Evolutionary conservation across 306 rosid species (phyloP).

Genomic region (Rosa persica): DNA sequence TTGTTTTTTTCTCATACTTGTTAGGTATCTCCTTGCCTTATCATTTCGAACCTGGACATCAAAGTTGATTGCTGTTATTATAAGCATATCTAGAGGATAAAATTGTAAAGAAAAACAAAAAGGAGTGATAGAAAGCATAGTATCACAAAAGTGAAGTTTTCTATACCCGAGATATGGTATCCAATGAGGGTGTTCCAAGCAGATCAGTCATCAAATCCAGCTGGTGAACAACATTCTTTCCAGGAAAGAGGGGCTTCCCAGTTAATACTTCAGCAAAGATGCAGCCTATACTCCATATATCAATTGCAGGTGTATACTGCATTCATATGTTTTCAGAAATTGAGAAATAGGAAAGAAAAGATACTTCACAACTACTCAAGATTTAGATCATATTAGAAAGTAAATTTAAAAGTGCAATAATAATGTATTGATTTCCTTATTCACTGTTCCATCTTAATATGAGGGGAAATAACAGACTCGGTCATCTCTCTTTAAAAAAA

Average conservation of each 20-base stretch:
- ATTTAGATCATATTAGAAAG: background rate
- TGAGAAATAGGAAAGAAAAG: background rate
- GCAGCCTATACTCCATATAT: constrained; percentile 97
- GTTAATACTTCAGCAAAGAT: constrained; percentile 90
- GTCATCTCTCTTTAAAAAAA: background rate
- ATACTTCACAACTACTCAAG: background rate
- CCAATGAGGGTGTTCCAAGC: constrained; percentile 89
- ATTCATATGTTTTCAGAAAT: constrained; percentile 18
- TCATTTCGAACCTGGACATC: constrained; percentile 81
- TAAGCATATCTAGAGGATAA: background rate
- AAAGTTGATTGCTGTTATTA: constrained; percentile 8
- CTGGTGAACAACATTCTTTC: constrained; percentile 96
- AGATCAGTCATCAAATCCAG: constrained; percentile 94
- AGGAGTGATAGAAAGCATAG: constrained; percentile 9
- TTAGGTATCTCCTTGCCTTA: constrained; percentile 91
- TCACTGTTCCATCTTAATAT: background rate
- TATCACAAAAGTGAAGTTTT: constrained; percentile 11
- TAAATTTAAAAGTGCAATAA: background rate
- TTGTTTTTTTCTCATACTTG: constrained; percentile 88
- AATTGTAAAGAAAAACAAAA: background rate
- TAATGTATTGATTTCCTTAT: background rate
- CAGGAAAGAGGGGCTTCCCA: constrained; percentile 95
- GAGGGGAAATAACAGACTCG: background rate
- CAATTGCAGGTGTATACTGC: constrained; percentile 99
- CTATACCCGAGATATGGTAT: constrained; percentile 77